Conservation (phyloP, 495 filamentous ascomycete species). For the Hypoxylon crocopeplum region DNA sequence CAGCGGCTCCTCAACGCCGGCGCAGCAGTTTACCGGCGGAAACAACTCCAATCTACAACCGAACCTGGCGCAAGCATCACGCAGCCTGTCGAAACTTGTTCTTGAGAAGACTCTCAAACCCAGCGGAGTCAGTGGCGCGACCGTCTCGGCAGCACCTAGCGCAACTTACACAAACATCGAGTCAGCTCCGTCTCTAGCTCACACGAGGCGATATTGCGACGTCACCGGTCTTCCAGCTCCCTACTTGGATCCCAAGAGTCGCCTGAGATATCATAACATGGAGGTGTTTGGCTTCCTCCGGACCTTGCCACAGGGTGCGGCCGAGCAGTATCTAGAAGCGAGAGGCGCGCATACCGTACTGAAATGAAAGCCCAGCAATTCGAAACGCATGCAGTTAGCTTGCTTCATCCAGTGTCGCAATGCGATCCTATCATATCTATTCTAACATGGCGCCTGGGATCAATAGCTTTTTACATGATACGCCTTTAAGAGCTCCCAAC, state of each 20-base stretch:
- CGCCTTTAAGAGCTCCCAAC: too few relatives aligned
- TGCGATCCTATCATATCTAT: background rate
- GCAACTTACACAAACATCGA: slow-evolving; percentile 97
- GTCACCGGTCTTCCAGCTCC: slow-evolving; percentile 87
- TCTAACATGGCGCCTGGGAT: too few relatives aligned
- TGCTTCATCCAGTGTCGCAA: background rate
- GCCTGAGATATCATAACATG: slow-evolving; percentile 84
- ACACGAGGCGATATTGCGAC: slow-evolving; percentile 88
- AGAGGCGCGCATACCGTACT: slow-evolving; percentile 90
- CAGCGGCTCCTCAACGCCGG: slow-evolving; percentile 66
- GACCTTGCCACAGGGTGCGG: slow-evolving; percentile 74
- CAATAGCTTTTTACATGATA: too few relatives aligned
- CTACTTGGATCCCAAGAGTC: slow-evolving; percentile 93
- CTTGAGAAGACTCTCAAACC: slow-evolving; percentile 68
- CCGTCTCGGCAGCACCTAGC: slow-evolving; percentile 62
- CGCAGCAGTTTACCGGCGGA: slow-evolving; percentile 48
- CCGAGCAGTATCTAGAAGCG: slow-evolving; percentile 87
- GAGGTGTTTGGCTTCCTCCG: slow-evolving; percentile 87
- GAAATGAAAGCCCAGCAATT: slow-evolving; percentile 58
- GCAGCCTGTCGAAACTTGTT: slow-evolving; percentile 83
- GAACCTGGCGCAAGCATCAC: slow-evolving; percentile 83
- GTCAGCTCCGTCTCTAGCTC: slow-evolving; percentile 80
- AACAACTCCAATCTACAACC: slow-evolving; percentile 54
- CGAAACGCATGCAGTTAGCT: background rate
- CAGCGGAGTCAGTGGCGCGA: slow-evolving; percentile 32